phyloP scores from a whole-genome alignment of 2,329 filamentous ascomycete species.

The Aspergillus arachidicola region DNA sequence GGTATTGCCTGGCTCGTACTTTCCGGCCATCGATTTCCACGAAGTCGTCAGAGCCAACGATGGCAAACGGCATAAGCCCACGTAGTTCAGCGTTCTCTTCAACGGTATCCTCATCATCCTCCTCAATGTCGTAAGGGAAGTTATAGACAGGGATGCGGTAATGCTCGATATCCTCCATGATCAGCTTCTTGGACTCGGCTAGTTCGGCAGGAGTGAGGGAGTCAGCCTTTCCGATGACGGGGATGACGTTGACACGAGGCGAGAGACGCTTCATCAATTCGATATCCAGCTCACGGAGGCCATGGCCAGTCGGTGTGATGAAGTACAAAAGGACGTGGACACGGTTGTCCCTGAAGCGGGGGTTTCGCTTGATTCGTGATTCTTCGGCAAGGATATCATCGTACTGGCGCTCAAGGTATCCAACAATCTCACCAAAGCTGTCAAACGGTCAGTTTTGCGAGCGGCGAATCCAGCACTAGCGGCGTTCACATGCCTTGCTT shows the following conservation, averaged over 20 bases:
- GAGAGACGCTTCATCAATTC: constrained; percentile 99
- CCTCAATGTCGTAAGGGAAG: constrained; percentile 99
- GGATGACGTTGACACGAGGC: constrained; percentile 97
- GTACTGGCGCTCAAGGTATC: constrained; percentile 98
- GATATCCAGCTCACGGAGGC: constrained; percentile 97
- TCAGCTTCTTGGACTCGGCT: constrained; percentile 98
- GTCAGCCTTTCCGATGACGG: constrained; percentile 97
- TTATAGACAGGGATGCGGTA: constrained; percentile 99
- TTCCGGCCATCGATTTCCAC: constrained; percentile 91
- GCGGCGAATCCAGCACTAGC: neutral
- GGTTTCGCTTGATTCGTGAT: constrained; percentile 99
- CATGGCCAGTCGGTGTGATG: constrained; percentile 96
- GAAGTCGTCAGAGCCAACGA: constrained; percentile 94
- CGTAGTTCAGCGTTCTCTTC: constrained; percentile 98
- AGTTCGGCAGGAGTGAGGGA: constrained; percentile 94
- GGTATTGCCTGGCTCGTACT: constrained; percentile 94
- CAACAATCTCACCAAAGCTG: constrained; percentile 96
- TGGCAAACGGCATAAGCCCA: constrained; percentile 97
- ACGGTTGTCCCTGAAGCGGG: constrained; percentile 97
- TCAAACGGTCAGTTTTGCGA: constrained; percentile 26
- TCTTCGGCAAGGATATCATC: constrained; percentile 99
- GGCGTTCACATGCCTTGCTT: constrained; percentile 72
- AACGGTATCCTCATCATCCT: constrained; percentile 98
- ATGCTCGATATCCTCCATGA: constrained; percentile 99
- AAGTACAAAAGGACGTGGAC: constrained; percentile 98